Base-by-base conservation (phyloP, 805 yeast species). In the Scheffersomyces amazonensis region DNA sequence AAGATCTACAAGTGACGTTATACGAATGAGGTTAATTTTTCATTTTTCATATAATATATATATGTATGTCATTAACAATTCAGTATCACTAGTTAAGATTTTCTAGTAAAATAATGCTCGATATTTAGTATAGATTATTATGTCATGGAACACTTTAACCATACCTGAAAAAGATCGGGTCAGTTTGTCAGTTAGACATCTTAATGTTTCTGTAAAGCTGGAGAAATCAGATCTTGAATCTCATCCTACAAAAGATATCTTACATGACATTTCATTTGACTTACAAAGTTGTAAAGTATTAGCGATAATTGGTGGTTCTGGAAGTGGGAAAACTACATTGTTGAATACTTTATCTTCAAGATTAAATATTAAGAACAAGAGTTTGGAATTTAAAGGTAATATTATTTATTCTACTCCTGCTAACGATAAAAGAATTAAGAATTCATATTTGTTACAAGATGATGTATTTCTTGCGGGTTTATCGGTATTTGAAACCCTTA, bases 281-380 rank as follows among this genome's bases (percentile, higher is more conserved):
- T 65, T 85, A 9, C 74, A 77, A 0, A 56, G 75, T 11, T 85
- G 87, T 13, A 66, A 82, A 8, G 59, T 88, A 27, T 71, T 87
- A 59, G 95, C 95, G 5, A 83, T 87, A 8, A 74, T 88, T 66
- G 96, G 96, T 2, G 91, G 95, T 0, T 83, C 90, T 0, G 96
- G 96, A 0, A 79, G 88, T 3, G 96, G 95, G 3, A 87, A 88
- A 52, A 87, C 96, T 0, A 85, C 96, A 0, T 56, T 87, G 31
- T 63, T 87, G 16, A 87, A 87, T 53, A 77, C 78, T 0, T 55
- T 83, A 34, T 80, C 87, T 0, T 73, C 77, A 32, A 58, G 83
- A 45, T 64, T 73, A 15, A 66, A 57, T 36, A 48, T 69, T 0
- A 55, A 64, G 8, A 62, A 72, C 10, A 58, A 66, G 21, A 68